Evolutionary conservation across 73 alveolate genomes (phyloP), one percentile per base, ranked within the genome.

Genomic region (Blepharisma stoltei): DNA sequence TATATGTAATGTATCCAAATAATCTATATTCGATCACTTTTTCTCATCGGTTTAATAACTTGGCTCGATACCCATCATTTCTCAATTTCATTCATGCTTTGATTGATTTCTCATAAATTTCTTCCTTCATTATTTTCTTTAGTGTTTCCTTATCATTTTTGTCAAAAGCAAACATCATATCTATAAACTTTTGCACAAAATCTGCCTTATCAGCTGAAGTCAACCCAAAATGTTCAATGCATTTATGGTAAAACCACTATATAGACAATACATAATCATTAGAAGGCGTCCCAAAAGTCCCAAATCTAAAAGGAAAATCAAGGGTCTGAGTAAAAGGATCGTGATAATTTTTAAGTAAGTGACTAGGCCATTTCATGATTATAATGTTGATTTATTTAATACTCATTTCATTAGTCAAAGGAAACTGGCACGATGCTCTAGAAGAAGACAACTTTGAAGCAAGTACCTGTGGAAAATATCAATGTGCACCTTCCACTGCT

Each of bases 221-320:
- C 14, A 60, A 60, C 46, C 46, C 73, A 25, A 20, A 60, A 9
- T n/a, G 2, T 60, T 60, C 5, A 1, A 60, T 60, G 45, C 14
- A 18, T 18, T 18, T 14, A 60, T 60, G 73, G 48, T 14, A 14
- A 14, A 60, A 60, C 38, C 49, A 20, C 73, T 60, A 60, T 14
- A 25, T 60, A 60, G 23, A 5, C 4, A 11, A 11, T 60, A 60
- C 73, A 60, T 60, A 60, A 1, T 60, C 23, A n/a, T n/a, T 14
- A 1, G 73, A 38, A 60, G 73, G 73, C 3, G 49, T 14, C 18
- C 73, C 73, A 60, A 60, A 60, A 14, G 73, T 60, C 45, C 73
- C 73, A 25, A 60, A 60, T 60, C 23, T 60, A 8, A 60, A 25
- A 60, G 73, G 73, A 60, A 60, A 60, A 25, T 60, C 23, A 60